Evolutionary conservation across 805 yeast genomes (phyloP).

Genomic region (Zygotorulaspora sp.): DNA sequence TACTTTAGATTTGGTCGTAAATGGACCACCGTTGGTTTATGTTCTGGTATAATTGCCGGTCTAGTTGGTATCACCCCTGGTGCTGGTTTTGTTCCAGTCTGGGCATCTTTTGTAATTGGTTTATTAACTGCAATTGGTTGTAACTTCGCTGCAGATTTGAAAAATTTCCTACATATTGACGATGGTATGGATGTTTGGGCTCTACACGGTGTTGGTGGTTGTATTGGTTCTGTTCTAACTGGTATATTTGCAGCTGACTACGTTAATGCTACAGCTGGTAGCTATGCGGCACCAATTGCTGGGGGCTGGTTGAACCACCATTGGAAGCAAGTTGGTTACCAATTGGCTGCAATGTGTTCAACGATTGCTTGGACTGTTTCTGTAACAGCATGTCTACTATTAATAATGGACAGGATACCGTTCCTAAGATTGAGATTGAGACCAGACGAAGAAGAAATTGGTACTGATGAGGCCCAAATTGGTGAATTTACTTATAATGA

Average conservation of each 20-base stretch:
- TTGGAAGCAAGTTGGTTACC: conserved; percentile 80
- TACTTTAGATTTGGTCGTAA: conserved; percentile 78
- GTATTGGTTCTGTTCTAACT: conserved; percentile 75
- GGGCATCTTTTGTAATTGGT: conserved; percentile 83
- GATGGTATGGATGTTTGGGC: conserved; percentile 96
- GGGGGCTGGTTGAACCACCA: conserved; percentile 91
- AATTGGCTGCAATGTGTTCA: conserved; percentile 71
- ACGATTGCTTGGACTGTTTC: conserved; percentile 71
- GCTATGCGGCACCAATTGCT: conserved; percentile 46
- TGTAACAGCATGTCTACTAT: conserved; percentile 64
- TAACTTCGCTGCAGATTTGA: conserved; percentile 81
- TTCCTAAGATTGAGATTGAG: conserved; percentile 75
- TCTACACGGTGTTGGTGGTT: conserved; percentile 91
- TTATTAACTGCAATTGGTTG: conserved; percentile 69
- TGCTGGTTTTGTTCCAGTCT: conserved; percentile 93
- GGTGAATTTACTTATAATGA: conserved; percentile 80
- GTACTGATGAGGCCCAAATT: conserved; percentile 85
- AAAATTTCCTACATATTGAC: conserved; percentile 67
- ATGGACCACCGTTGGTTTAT: conserved; percentile 91
- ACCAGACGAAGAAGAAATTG: conserved; percentile 82
- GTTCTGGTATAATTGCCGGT: conserved; percentile 92
- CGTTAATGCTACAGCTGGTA: conserved; percentile 77
- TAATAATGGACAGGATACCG: conserved; percentile 69
- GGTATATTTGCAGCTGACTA: conserved; percentile 92
- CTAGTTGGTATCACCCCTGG: conserved; percentile 95